Evolutionary conservation across 306 rosid species (phyloP), one percentile per base, ranked within the genome.

Genomic region (Vachellia collinsii): DNA sequence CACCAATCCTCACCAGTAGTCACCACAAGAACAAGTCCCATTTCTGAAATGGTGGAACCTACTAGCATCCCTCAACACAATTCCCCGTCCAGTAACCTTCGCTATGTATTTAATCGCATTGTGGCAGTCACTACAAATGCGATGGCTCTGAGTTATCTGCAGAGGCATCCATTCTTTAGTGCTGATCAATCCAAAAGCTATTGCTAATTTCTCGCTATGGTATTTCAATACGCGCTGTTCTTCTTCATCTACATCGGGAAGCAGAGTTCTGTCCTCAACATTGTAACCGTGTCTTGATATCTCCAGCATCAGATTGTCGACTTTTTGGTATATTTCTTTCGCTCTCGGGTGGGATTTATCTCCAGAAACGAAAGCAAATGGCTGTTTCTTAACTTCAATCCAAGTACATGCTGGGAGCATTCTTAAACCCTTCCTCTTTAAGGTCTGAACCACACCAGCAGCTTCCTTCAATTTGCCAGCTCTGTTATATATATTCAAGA

Each of bases 1-100:
- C 59, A 44, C 16, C 62, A 8, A 12, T 42, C 83, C 79, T 91
- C 87, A 94, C 97, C 98, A 91, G 83, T 94, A 94, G 80, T 89
- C 88, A 25, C 97, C 94, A 85, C 98, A 94, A 74, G 97, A 94
- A 79, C 98, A 92, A 48, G n/a, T 78, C 70, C 97, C 98, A 70
- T 91, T 81, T 84, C 79, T 88, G 88, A 92, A 92, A 88, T 88
- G 97, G 87, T 94, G 98, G 78, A 94, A 92, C 84, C 97, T 87
- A 80, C 97, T 86, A 70, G 91, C 91, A 66, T 94, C 98, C 79
- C 90, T 89, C 69, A 92, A 68, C 70, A 92, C 94, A 79, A 94
- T 94, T 80, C 87, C 92, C 19, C 97, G 85, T 62, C 86, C 84
- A 9, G 94, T 86, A 63, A 91, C 91, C 92, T 75, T 41, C 72